These are phyloP conservation scores for Bocquillonia castaneifolia DNA, from an alignment of 441 rosid species.

Conservation along the genomic window DNA sequence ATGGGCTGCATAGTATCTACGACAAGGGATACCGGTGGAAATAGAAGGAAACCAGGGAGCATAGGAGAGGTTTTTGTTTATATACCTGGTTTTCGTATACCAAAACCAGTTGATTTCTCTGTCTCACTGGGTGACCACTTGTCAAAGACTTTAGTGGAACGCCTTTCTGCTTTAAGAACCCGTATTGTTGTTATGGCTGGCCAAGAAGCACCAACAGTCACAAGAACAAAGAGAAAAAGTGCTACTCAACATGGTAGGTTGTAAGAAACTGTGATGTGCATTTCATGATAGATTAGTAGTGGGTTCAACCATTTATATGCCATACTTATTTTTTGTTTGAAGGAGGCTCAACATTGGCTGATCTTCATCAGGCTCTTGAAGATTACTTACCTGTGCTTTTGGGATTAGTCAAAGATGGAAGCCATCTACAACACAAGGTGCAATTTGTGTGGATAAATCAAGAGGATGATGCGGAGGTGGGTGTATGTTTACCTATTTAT, in stretches of 20 bases:
- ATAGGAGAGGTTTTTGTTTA: slow-evolving; percentile 83
- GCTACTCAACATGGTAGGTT: slow-evolving; percentile 89
- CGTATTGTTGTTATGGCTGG: slow-evolving; percentile 93
- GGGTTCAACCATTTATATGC: slow-evolving; percentile 11
- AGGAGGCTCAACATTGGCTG: slow-evolving; percentile 94
- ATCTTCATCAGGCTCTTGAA: slow-evolving; percentile 94
- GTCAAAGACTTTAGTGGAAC: slow-evolving; percentile 74
- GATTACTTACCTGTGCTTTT: slow-evolving; percentile 92
- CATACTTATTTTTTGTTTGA: slow-evolving; percentile 23
- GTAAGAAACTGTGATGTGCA: slow-evolving; percentile 20
- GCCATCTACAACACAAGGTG: slow-evolving; percentile 67
- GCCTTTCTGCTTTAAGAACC: slow-evolving; percentile 74
- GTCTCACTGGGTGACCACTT: slow-evolving; percentile 58
- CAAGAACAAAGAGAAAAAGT: slow-evolving; percentile 80
- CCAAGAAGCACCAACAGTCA: slow-evolving; percentile 93
- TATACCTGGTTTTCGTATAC: slow-evolving; percentile 93
- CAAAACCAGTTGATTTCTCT: slow-evolving; percentile 78
- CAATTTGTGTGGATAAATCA: slow-evolving; percentile 89
- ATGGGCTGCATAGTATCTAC: slow-evolving; percentile 94
- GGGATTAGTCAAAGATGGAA: slow-evolving; percentile 85
- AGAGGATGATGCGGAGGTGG: slow-evolving; percentile 89
- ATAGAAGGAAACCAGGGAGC: slow-evolving; percentile 72
- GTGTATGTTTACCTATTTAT: slow-evolving; percentile 17
- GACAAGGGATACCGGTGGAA: slow-evolving; percentile 65
- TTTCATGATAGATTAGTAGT: slow-evolving; percentile 4